Evolutionary conservation across 306 rosid species (phyloP).

Genomic region (Acacia melanoxylon): DNA sequence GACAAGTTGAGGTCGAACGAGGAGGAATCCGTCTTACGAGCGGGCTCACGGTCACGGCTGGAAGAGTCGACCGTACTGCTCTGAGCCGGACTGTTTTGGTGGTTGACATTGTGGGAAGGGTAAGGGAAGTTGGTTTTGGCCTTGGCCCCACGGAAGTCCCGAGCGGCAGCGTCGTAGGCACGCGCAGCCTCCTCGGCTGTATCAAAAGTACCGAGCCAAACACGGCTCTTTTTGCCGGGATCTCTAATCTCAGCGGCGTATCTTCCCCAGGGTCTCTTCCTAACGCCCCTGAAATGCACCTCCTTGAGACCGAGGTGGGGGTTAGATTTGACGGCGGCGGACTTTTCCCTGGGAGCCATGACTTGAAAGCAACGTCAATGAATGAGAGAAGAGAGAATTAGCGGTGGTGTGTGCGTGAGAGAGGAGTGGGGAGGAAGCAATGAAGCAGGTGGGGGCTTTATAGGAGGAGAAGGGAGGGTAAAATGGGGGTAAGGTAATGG

Average conservation of each 20-base stretch:
- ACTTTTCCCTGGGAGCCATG: conserved; percentile 87
- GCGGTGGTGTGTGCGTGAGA: not conserved
- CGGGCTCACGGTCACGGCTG: conserved; percentile 57
- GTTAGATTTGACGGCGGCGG: conserved; percentile 31
- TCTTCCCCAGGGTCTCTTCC: conserved; percentile 99
- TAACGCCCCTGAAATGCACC: conserved; percentile 89
- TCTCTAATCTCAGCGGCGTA: conserved; percentile 98
- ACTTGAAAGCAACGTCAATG: not conserved
- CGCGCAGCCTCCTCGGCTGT: conserved; percentile 96
- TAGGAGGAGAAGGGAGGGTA: conserved; percentile 28
- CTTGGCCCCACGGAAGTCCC: conserved; percentile 87
- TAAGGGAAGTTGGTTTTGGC: conserved; percentile 86
- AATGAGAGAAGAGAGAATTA: no score
- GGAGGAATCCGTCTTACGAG: conserved; percentile 60
- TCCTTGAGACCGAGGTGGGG: conserved; percentile 46
- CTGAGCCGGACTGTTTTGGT: conserved; percentile 73
- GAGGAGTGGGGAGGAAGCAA: not conserved
- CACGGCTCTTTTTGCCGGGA: conserved; percentile 95
- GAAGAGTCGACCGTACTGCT: conserved; percentile 96
- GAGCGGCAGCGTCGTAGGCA: conserved; percentile 89
- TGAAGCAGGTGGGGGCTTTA: conserved; percentile 28
- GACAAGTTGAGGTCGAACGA: conserved; percentile 67
- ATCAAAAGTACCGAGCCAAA: conserved; percentile 97
- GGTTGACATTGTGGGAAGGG: conserved; percentile 36
- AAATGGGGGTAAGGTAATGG: not conserved